Evolutionary conservation across 495 filamentous ascomycete species (phyloP).

Genomic region (Echria macrotheca): DNA sequence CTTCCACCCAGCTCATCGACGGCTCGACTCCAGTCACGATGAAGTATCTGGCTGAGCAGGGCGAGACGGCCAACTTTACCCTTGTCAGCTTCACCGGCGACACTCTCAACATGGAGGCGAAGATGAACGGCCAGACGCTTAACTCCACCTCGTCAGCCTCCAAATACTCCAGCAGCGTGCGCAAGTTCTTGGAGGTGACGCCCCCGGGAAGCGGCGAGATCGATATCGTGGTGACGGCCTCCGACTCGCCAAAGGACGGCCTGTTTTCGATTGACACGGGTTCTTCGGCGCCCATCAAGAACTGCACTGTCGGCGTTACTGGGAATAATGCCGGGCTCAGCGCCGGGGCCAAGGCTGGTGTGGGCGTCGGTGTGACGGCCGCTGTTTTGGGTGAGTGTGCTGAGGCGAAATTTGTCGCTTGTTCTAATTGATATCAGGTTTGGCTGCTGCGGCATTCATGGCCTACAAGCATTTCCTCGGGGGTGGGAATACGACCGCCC

Average conservation of each 20-base stretch:
- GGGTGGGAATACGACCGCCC: conserved; percentile 4
- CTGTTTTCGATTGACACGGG: conserved; percentile 22
- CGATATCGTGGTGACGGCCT: conserved; percentile 20
- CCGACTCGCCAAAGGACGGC: conserved; percentile 15
- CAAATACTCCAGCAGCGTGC: background rate
- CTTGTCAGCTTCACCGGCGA: conserved; percentile 19
- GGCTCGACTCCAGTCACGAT: conserved; percentile 18
- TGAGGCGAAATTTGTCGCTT: too few species aligned
- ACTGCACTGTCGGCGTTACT: conserved; percentile 25
- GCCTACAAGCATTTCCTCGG: conserved; percentile 13
- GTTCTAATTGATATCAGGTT: too few species aligned
- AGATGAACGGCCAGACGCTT: conserved; percentile 13
- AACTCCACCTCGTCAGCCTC: background rate
- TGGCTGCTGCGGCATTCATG: conserved; percentile 10
- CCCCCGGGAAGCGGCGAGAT: conserved; percentile 20
- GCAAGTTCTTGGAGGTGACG: conserved; percentile 12
- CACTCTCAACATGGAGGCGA: conserved; percentile 10
- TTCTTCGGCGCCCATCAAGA: conserved; percentile 25
- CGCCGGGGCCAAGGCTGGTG: conserved; percentile 25
- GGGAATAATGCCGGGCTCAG: conserved; percentile 14
- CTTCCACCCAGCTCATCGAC: conserved; percentile 19
- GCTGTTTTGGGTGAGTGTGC: conserved; percentile 6
- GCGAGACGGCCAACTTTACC: conserved; percentile 27
- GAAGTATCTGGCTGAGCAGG: conserved; percentile 21
- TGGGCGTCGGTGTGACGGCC: conserved; percentile 16